Evolutionary conservation across 148 eudicot genomes (phyloP).

Genomic region (Diospyros lotus): DNA sequence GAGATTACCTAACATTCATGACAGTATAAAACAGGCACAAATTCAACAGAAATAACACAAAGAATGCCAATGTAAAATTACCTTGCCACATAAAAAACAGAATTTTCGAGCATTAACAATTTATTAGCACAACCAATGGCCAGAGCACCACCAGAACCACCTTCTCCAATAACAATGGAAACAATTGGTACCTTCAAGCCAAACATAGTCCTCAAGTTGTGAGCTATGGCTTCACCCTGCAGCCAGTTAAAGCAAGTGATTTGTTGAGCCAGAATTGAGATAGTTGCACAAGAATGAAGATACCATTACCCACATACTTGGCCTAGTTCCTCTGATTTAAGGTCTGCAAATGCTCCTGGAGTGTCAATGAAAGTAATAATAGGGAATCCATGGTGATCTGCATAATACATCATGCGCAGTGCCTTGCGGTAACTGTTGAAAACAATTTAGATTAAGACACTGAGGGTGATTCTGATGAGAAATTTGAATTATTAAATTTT

Average conservation of each 20-base stretch:
- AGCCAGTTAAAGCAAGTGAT: conserved; percentile 14
- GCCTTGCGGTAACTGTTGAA: conserved; percentile 76
- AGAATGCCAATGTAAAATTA: conserved; percentile 17
- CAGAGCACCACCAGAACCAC: conserved; percentile 95
- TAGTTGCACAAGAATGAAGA: not conserved
- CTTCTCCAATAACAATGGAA: conserved; percentile 90
- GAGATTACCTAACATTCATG: too few relatives aligned
- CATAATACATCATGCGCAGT: conserved; percentile 85
- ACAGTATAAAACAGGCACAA: not conserved
- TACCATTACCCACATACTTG: conserved; percentile 54
- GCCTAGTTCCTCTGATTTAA: conserved; percentile 86
- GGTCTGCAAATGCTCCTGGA: conserved; percentile 91
- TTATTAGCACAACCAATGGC: conserved; percentile 93
- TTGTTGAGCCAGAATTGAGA: not conserved
- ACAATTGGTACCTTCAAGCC: conserved; percentile 81
- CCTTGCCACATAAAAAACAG: conserved; percentile 96
- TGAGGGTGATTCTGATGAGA: not conserved
- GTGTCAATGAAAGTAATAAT: conserved; percentile 84
- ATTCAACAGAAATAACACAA: not conserved
- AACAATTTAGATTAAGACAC: conserved; percentile 14
- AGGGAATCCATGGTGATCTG: conserved; percentile 93
- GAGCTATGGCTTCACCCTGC: conserved; percentile 94
- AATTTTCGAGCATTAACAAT: conserved; percentile 78
- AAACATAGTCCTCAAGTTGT: conserved; percentile 82
- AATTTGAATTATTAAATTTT: not conserved